A percentile compares a stretch with the other conserved stretches of the same genome.
These are phyloP conservation scores for Phytophthora quininea DNA, from an alignment of 352 stramenopile genomes.

Conservation along the genomic window DNA sequence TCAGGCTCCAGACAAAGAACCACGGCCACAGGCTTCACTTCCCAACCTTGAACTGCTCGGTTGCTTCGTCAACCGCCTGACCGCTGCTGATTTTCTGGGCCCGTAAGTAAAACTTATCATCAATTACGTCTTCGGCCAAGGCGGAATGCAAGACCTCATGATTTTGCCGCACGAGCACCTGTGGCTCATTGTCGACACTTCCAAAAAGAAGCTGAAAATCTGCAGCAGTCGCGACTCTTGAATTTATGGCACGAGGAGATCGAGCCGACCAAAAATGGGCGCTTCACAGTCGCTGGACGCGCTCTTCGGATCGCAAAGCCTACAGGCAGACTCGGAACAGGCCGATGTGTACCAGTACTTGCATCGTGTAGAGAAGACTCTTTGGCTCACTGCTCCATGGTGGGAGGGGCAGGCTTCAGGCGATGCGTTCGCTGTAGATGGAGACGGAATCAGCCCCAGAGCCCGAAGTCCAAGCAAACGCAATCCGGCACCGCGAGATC, in stretches of 20 bases:
- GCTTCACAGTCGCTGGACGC: slow-evolving; percentile 52
- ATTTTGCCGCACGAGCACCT: too few species aligned
- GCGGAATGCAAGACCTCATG: too few species aligned
- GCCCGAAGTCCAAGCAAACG: slow-evolving; percentile 10
- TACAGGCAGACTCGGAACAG: slow-evolving; percentile 39
- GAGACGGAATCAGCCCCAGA: neutral
- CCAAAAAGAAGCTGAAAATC: neutral
- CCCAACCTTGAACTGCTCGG: too few species aligned
- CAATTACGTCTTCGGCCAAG: too few species aligned
- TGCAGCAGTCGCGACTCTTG: slow-evolving; percentile 5
- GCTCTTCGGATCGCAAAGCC: slow-evolving; percentile 47
- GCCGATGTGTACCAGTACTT: slow-evolving; percentile 54
- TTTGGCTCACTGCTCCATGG: slow-evolving; percentile 47
- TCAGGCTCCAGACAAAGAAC: too few species aligned
- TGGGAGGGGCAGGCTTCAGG: slow-evolving; percentile 25
- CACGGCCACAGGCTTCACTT: too few species aligned
- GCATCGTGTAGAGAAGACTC: slow-evolving; percentile 42
- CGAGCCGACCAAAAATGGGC: slow-evolving; percentile 34
- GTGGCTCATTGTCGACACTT: too few species aligned
- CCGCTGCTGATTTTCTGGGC: too few species aligned
- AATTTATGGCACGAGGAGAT: neutral
- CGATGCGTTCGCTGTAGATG: neutral
- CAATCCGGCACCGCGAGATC: slow-evolving; percentile 17
- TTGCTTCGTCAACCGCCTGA: too few species aligned
- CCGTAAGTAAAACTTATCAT: too few species aligned